Base-by-base conservation (phyloP, 2,329 filamentous ascomycete genomes). In the Ascochyta viciae-villosae region DNA sequence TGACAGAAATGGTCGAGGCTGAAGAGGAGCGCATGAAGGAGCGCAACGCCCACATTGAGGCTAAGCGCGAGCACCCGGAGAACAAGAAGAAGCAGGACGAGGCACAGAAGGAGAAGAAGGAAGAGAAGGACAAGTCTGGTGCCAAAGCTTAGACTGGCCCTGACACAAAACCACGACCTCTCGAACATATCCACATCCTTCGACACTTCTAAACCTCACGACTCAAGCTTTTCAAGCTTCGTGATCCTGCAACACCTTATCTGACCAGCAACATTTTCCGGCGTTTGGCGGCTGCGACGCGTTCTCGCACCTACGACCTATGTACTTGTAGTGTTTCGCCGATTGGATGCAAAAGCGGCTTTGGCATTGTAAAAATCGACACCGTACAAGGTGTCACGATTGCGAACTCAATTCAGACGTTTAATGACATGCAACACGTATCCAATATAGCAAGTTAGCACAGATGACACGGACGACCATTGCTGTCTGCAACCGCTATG, bases 1-100 rank as follows among this genome's bases (percentile, higher is more conserved):
- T 13, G 34, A 27, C 67, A 90, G 89, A 94, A 68, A 94, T 94
- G 90, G 89, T 94, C 45, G 90, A 85, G 58, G 87, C 90, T 19
- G 90, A 93, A 80, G 90, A 94, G 80, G 82, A 83, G 59, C 77
- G 81, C 47, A 77, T 84, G 13, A 81, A 82, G 58, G 81, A 80
- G 60, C 72, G 89, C 41, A 75, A 81, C 55, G 68, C 61, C 24
- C 52, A 56, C 9, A 58, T 55, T 5, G 57, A 61, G 51, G 52
- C 54, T 7, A 62, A 62, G 57, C 41, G 53, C 44, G 39, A 62
- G 16, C 58, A 65, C 27, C 43, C 56, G 1, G 61, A 61, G 7
- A 53, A 62, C 33, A 58, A 60, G 40, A 34, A 39, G 31, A 65
- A 58, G 52, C 56, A 63, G 26, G 60, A 61, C 9, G 49, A 60